phyloP scores from a whole-genome alignment of 1,139 yeast genomes.

The Suhomyces ambrosiae region DNA sequence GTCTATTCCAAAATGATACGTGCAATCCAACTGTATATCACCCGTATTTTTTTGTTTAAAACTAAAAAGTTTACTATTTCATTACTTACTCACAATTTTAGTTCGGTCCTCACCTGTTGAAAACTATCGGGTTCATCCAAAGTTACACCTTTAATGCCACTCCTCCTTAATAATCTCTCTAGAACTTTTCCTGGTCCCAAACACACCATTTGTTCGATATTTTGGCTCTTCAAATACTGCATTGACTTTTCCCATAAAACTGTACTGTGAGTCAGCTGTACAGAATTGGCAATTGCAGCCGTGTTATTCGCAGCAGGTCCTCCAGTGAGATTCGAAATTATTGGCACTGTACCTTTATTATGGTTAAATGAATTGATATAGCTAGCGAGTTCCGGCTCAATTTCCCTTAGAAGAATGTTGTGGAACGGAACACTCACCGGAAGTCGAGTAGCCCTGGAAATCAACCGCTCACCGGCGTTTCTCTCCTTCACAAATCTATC shows the following conservation, averaged over 20 bases:
- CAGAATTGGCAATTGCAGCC: slow-evolving; percentile 29
- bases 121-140: slow-evolving; percentile 9
- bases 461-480: slow-evolving; percentile 16
- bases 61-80: no score
- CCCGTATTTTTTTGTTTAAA: no score
- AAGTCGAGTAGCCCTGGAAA: slow-evolving; percentile 32
- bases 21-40: no score
- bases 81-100: no score
- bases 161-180: slow-evolving; percentile 14
- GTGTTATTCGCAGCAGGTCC: slow-evolving; percentile 19
- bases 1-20: no score
- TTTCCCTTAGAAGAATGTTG: slow-evolving; percentile 37
- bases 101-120: background rate
- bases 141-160: background rate
- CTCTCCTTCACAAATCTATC: slow-evolving; percentile 17
- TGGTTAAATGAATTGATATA: slow-evolving; percentile 16
- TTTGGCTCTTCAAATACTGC: slow-evolving; percentile 20
- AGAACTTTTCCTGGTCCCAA: slow-evolving; percentile 41
- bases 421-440: slow-evolving; percentile 62
- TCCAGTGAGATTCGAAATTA: slow-evolving; percentile 35
- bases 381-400: slow-evolving; percentile 34
- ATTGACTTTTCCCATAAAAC: slow-evolving; percentile 47
- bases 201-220: slow-evolving; percentile 27
- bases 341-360: slow-evolving; percentile 18
- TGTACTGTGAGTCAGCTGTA: slow-evolving; percentile 42